phyloP scores from a whole-genome alignment of 495 filamentous ascomycete genomes.

The Hyphodiscus hymeniophilus region DNA sequence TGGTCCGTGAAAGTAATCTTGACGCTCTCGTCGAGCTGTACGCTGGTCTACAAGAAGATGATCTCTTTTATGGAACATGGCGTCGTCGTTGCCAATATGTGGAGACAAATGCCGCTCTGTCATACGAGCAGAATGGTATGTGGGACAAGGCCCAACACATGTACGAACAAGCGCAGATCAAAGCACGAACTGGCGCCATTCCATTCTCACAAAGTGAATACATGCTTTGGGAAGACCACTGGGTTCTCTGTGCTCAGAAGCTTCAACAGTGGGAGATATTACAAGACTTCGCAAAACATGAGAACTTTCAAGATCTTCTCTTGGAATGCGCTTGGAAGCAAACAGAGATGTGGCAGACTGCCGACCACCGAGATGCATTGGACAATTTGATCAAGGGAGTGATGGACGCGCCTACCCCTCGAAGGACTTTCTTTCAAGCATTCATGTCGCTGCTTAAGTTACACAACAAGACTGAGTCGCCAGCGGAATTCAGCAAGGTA shows the following conservation, averaged over 20 bases:
- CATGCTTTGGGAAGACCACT: constrained; percentile 99
- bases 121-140: constrained; percentile 97
- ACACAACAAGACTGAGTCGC: constrained; percentile 76
- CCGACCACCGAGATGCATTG: constrained; percentile 77
- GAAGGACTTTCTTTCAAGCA: constrained; percentile 91
- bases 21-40: constrained; percentile 92
- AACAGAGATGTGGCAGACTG: constrained; percentile 83
- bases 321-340: constrained; percentile 92
- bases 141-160: constrained; percentile 97
- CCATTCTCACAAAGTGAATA: constrained; percentile 97
- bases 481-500: constrained; percentile 73
- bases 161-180: constrained; percentile 95
- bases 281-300: constrained; percentile 96
- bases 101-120: constrained; percentile 92
- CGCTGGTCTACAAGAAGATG: constrained; percentile 80
- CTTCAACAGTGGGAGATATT: constrained; percentile 98
- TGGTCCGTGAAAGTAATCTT: constrained; percentile 83
- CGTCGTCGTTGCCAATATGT: constrained; percentile 88
- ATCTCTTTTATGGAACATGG: constrained; percentile 98
- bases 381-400: constrained; percentile 89
- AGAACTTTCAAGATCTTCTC: constrained; percentile 96
- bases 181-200: constrained; percentile 83
- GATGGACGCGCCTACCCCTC: constrained; percentile 91
- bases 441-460: constrained; percentile 94
- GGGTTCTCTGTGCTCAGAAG: constrained; percentile 95